These are phyloP conservation scores for Pelargonium myrrhifolium DNA, from an alignment of 441 rosid species.

Conservation along the genomic window DNA sequence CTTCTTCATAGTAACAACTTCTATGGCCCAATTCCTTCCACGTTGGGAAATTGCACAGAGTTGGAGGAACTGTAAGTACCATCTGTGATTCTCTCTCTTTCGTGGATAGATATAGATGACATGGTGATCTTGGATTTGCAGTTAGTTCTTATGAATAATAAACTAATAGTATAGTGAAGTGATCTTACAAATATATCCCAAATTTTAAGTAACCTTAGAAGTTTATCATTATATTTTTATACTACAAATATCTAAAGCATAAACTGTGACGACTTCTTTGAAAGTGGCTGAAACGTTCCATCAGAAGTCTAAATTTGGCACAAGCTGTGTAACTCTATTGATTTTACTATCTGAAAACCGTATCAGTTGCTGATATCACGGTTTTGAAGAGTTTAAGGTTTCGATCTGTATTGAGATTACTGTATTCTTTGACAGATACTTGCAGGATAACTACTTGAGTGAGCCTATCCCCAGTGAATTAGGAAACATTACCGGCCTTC, in stretches of 20 bases:
- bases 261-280: too few species aligned
- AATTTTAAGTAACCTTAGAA: too few species aligned
- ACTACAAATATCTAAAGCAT: too few species aligned
- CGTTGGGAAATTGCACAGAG: conserved; percentile 10
- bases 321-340: too few species aligned
- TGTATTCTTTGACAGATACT: conserved; percentile 45
- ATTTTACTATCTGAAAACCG: neutral
- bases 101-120: too few species aligned
- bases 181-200: conserved; percentile 1
- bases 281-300: neutral
- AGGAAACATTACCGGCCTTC: conserved; percentile 67
- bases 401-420: conserved; percentile 5
- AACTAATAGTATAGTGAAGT: conserved; percentile 68
- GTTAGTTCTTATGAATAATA: conserved; percentile 42
- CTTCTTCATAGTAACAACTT: conserved; percentile 12
- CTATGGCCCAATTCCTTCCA: conserved; percentile 9
- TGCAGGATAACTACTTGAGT: conserved; percentile 85
- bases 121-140: too few species aligned
- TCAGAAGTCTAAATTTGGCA: neutral
- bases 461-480: conserved; percentile 73
- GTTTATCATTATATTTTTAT: too few species aligned
- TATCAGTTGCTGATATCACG: neutral
- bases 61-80: conserved; percentile 11
- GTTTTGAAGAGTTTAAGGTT: neutral
- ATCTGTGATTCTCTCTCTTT: neutral